Conservation (phyloP, 768 basidiomycete genomes). For the Leucosporidium creatinivorum region DNA sequence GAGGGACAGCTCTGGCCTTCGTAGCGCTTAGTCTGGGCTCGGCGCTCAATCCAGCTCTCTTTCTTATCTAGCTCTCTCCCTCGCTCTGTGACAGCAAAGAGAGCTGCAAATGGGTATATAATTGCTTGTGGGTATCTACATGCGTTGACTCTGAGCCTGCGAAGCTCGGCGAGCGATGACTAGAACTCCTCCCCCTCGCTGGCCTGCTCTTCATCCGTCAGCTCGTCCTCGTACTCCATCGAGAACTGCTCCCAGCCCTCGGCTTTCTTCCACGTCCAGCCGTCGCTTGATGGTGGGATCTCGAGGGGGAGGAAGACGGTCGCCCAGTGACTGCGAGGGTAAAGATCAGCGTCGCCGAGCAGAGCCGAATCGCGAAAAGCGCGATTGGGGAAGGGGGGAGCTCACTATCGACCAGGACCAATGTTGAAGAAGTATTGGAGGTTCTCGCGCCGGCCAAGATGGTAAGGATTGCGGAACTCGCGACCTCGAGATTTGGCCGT, state of each 20-base stretch:
- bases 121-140: no score
- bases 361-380: not conserved
- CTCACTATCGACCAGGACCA: slow-evolving; percentile 71
- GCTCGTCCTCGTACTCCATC: slow-evolving; percentile 66
- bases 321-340: slow-evolving; percentile 53
- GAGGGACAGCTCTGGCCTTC: slow-evolving; percentile 45
- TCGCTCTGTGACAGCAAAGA: no score
- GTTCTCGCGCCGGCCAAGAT: slow-evolving; percentile 69
- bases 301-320: slow-evolving; percentile 78
- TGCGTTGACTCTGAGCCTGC: no score
- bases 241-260: slow-evolving; percentile 55
- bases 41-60: no score
- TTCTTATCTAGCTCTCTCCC: no score
- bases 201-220: slow-evolving; percentile 66
- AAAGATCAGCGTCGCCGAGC: not conserved
- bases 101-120: no score
- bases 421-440: slow-evolving; percentile 81
- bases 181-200: slow-evolving; percentile 8
- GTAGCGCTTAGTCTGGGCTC: slow-evolving; percentile 16
- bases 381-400: slow-evolving; percentile 25
- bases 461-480: slow-evolving; percentile 86
- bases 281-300: slow-evolving; percentile 74
- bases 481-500: slow-evolving; percentile 63
- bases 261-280: slow-evolving; percentile 67
- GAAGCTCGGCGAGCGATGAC: no score